A percentile compares a stretch with the other conserved stretches of the same genome.
Evolutionary conservation across 345 rosid genomes (phyloP).

Genomic region (Brassica napus): Da-Ae NC_063442.1:2512001-2512500

Average conservation of each 20-base stretch:
- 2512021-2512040: no score
- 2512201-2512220: neutral
- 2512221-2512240: neutral
- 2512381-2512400: neutral
- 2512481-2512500: neutral
- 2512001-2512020: no score
- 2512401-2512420: neutral
- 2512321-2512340: neutral
- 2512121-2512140: no score
- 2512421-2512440: neutral
- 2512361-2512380: slow-evolving; percentile 17
- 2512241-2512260: neutral
- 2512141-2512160: no score
- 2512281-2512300: neutral
- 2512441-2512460: neutral
- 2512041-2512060: neutral
- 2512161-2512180: neutral
- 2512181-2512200: neutral
- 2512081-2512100: no score
- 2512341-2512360: slow-evolving; percentile 11
- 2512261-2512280: no score
- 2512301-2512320: neutral
- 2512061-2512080: neutral
- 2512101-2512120: neutral
- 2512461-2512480: neutral